phyloP scores from a whole-genome alignment of 2,329 filamentous ascomycete genomes.

The Plenodomus lindquistii region DNA sequence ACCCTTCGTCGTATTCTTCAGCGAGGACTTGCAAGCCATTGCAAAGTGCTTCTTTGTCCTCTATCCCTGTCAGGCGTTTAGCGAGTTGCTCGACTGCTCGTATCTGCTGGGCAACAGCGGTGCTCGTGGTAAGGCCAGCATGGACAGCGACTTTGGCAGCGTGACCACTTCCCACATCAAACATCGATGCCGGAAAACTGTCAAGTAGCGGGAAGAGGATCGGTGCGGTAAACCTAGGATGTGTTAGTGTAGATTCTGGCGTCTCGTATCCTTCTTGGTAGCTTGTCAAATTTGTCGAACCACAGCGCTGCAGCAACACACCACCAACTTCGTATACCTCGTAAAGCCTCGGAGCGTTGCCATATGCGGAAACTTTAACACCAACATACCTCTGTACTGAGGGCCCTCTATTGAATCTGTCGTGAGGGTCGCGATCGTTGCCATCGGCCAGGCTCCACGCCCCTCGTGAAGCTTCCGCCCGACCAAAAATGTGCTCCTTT shows the following conservation, averaged over 20 bases:
- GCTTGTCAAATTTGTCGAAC: constrained; percentile 4
- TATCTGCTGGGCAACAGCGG: constrained; percentile 70
- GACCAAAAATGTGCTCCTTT: constrained; percentile 48
- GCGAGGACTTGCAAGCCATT: constrained; percentile 81
- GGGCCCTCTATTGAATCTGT: constrained; percentile 43
- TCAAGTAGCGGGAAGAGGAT: constrained; percentile 77
- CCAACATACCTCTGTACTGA: constrained; percentile 41
- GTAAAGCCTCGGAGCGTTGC: constrained; percentile 4
- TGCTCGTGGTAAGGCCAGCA: constrained; percentile 70
- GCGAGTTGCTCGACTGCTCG: constrained; percentile 68
- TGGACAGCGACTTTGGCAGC: constrained; percentile 51
- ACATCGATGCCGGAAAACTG: constrained; percentile 76
- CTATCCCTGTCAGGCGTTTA: constrained; percentile 65
- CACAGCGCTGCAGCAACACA: constrained; percentile 1
- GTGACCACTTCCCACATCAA: constrained; percentile 52
- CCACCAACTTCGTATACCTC: neutral
- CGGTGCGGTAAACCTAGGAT: constrained; percentile 52
- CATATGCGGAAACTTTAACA: constrained; percentile 2
- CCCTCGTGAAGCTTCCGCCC: constrained; percentile 45
- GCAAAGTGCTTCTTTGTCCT: constrained; percentile 81
- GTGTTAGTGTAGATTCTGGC: constrained; percentile 18
- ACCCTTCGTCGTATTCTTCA: constrained; percentile 87
- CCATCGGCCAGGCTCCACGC: constrained; percentile 40
- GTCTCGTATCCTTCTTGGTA: constrained; percentile 9
- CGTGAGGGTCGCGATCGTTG: constrained; percentile 34